Conservation (phyloP, 106 monocot genomes). For the Allium fistulosum region DNA sequence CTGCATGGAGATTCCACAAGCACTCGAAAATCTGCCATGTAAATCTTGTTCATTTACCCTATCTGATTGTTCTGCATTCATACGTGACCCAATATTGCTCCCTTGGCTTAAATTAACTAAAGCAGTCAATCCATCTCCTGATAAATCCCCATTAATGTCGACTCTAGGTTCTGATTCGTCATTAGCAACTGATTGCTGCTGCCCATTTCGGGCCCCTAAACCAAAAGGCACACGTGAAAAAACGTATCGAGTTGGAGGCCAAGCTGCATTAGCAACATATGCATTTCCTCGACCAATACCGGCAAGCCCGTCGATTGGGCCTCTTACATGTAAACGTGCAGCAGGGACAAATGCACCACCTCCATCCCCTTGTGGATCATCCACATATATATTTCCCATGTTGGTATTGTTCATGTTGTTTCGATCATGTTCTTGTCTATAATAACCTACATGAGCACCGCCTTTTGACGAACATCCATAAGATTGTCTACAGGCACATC, state of each 20-base stretch:
- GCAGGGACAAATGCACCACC: constrained; percentile 42
- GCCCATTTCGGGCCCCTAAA: constrained; percentile 67
- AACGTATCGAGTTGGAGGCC: constrained; percentile 86
- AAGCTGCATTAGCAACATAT: constrained; percentile 58
- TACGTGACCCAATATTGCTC: constrained; percentile 27
- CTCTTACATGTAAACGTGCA: constrained; percentile 72
- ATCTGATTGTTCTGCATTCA: constrained; percentile 58
- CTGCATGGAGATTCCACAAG: constrained; percentile 49
- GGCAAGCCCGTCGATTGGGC: constrained; percentile 88
- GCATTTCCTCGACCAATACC: constrained; percentile 89
- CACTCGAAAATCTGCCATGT: constrained; percentile 30
- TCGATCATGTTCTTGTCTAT: constrained; percentile 67
- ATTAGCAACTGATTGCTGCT: constrained; percentile 56
- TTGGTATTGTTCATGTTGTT: constrained; percentile 26
- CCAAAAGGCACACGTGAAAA: constrained; percentile 92
- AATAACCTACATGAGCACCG: constrained; percentile 24
- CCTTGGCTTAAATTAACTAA: constrained; percentile 79
- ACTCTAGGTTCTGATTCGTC: constrained; percentile 81
- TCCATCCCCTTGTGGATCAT: constrained; percentile 78
- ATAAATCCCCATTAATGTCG: constrained; percentile 58
- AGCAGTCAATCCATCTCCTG: constrained; percentile 91
- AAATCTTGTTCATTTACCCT: constrained; percentile 40
- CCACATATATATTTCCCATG: constrained; percentile 57
- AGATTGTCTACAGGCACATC: constrained; percentile 78
- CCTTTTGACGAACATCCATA: constrained; percentile 69